Conservation (phyloP, 176 grass and related monocot species). For the Poa pratensis region DNA sequence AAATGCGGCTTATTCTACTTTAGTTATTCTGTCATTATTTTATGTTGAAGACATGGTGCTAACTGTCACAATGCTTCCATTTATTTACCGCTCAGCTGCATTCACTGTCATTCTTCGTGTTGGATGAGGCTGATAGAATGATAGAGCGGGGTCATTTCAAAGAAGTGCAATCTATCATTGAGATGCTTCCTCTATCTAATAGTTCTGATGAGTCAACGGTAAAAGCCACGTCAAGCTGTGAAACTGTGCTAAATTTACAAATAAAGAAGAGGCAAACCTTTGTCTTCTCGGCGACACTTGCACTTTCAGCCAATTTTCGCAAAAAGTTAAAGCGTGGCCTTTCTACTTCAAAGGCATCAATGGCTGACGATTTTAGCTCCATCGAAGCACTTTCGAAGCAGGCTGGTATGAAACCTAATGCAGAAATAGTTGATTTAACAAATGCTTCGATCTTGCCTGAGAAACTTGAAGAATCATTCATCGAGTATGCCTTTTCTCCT, state of each 20-base stretch:
- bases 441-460: constrained; percentile 78
- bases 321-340: constrained; percentile 84
- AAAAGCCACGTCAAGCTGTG: constrained; percentile 44
- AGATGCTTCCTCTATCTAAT: constrained; percentile 67
- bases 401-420: constrained; percentile 89
- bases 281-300: constrained; percentile 92
- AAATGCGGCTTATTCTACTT: neutral
- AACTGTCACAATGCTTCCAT: constrained; percentile 27
- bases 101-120: constrained; percentile 88
- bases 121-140: constrained; percentile 99
- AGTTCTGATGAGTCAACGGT: constrained; percentile 45
- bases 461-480: constrained; percentile 95
- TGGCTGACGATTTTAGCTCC: constrained; percentile 59
- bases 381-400: constrained; percentile 80
- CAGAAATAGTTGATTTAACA: constrained; percentile 83
- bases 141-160: constrained; percentile 83
- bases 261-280: constrained; percentile 95
- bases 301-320: constrained; percentile 88
- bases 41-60: constrained; percentile 19
- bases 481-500: constrained; percentile 65
- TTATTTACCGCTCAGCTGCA: constrained; percentile 59
- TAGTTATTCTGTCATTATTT: constrained; percentile 30
- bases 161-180: constrained; percentile 93
- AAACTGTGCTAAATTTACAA: constrained; percentile 68
- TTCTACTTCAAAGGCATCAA: constrained; percentile 52